These are phyloP conservation scores for Coemansia sp. DNA, from an alignment of 192 early-diverging fungal species.

Conservation along the genomic window DNA sequence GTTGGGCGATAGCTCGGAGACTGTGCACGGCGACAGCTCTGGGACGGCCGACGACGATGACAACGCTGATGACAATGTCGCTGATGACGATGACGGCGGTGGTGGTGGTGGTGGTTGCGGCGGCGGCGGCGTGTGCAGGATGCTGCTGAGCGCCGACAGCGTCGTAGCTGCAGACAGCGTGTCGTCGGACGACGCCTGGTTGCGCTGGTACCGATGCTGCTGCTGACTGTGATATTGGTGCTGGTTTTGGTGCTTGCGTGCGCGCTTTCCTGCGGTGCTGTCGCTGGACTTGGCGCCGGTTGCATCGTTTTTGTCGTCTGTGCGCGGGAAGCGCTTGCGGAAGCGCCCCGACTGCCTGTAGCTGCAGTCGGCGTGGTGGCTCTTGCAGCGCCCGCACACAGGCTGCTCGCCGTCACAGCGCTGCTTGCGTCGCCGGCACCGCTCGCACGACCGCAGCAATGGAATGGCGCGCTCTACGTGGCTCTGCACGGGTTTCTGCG, in stretches of 20 bases:
- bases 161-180: background rate
- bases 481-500: background rate
- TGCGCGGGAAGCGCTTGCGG: constrained; percentile 37
- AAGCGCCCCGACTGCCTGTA: constrained; percentile 51
- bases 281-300: background rate
- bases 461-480: constrained; percentile 20
- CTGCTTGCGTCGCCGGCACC: constrained; percentile 48
- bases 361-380: constrained; percentile 33
- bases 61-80: background rate
- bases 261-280: background rate
- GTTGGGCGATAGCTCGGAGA: constrained; percentile 17
- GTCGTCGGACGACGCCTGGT: background rate
- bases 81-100: background rate
- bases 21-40: constrained; percentile 9
- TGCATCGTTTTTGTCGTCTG: background rate
- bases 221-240: no score
- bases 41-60: background rate
- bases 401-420: constrained; percentile 51
- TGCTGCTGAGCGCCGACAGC: constrained; percentile 3
- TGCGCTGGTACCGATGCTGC: no score
- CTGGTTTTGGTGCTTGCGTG: no score
- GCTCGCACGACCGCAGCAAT: constrained; percentile 45
- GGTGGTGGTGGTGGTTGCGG: background rate
- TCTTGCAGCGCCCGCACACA: constrained; percentile 29
- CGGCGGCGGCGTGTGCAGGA: background rate